phyloP scores from a whole-genome alignment of 2,329 filamentous ascomycete species.

The Ophiostoma ulmi region DNA sequence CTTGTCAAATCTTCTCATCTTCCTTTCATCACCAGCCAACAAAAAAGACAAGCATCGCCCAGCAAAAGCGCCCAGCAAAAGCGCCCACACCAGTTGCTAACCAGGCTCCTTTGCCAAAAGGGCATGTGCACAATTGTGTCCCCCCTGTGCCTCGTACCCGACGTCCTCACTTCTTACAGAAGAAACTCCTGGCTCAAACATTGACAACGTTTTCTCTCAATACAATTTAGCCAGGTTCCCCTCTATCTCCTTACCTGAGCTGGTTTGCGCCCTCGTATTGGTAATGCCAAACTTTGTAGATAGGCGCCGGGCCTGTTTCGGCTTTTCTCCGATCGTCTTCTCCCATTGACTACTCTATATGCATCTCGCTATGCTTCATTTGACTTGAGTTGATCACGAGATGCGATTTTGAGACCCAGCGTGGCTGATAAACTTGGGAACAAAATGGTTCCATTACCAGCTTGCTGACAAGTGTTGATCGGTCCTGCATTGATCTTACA shows the following conservation, averaged over 20 bases:
- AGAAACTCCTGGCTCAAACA: constrained; percentile 11
- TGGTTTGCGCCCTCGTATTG: background rate
- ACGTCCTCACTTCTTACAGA: background rate
- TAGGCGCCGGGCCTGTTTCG: constrained; percentile 10
- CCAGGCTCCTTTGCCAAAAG: background rate
- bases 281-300: background rate
- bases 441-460: background rate
- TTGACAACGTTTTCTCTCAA: background rate
- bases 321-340: background rate
- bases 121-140: background rate
- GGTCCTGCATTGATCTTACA: background rate
- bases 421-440: background rate
- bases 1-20: background rate
- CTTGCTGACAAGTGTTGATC: background rate
- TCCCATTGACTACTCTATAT: background rate
- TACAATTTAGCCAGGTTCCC: background rate
- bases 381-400: background rate
- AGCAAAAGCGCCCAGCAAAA: background rate
- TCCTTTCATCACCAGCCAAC: background rate
- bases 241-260: background rate
- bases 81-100: background rate
- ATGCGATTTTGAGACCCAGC: background rate
- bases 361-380: background rate
- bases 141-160: background rate
- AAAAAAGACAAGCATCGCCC: constrained; percentile 7